These are phyloP conservation scores for Talaromyces sp. DNA, from an alignment of 2,329 filamentous ascomycete species.

Conservation along the genomic window DNA sequence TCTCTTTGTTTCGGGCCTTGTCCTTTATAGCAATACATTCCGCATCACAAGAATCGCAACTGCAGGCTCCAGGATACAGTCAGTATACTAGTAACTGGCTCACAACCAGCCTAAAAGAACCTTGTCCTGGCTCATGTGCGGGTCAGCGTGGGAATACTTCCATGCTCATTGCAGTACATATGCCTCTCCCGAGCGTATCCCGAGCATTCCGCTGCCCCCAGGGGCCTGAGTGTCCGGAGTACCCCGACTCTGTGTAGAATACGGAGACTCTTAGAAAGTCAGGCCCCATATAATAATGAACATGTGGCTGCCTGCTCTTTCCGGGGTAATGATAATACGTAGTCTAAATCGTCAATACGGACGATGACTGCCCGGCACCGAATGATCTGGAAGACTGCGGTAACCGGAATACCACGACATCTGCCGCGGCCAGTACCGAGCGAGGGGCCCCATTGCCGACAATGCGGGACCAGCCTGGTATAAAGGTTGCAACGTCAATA, in stretches of 20 bases:
- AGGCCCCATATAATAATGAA: neutral
- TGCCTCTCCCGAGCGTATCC: neutral
- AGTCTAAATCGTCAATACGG: neutral
- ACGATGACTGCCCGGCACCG: neutral
- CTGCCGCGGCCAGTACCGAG: neutral
- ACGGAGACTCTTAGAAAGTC: neutral
- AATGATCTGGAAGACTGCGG: neutral
- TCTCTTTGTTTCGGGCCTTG: neutral
- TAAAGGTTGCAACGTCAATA: neutral
- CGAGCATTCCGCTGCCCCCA: neutral
- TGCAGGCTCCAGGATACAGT: neutral
- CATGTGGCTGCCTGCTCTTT: slow-evolving; percentile 2
- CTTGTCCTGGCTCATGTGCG: neutral
- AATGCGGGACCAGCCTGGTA: neutral
- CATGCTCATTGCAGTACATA: neutral
- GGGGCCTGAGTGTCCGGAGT: neutral
- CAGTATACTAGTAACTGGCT: neutral
- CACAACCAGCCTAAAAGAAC: neutral
- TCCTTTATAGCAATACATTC: neutral
- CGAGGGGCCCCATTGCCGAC: neutral
- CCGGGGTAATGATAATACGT: neutral
- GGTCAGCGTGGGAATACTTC: neutral
- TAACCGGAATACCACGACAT: neutral
- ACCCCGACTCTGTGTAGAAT: neutral
- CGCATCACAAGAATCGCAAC: neutral